phyloP scores from a whole-genome alignment of 495 filamentous ascomycete species.

The Friedmanniomyces endolithicus region DNA sequence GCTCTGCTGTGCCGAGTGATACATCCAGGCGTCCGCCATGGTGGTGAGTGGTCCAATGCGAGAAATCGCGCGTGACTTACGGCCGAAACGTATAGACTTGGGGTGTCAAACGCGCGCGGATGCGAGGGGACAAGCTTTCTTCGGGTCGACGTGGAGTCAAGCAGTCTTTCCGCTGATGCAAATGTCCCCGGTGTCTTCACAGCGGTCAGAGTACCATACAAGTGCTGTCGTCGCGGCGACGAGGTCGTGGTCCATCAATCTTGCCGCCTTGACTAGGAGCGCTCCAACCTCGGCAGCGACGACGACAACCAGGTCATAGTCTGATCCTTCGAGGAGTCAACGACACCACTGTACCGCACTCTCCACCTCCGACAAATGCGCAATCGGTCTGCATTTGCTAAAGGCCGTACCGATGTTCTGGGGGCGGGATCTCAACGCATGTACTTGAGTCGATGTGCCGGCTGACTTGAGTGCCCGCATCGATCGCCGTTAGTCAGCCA shows the following conservation, averaged over 20 bases:
- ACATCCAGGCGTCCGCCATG: slow-evolving; percentile 15
- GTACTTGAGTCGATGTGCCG: too few relatives aligned
- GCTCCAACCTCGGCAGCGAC: background rate
- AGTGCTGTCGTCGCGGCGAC: background rate
- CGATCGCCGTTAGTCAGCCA: too few relatives aligned
- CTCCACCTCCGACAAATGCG: background rate
- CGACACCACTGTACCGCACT: background rate
- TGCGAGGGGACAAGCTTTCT: background rate
- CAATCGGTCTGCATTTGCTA: background rate
- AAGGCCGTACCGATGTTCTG: background rate
- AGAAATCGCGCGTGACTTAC: background rate
- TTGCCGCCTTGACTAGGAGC: background rate
- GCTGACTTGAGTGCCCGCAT: too few relatives aligned
- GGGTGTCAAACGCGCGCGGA: too few relatives aligned
- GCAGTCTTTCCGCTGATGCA: background rate
- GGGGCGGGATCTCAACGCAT: background rate
- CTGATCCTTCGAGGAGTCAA: background rate
- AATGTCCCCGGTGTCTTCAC: background rate
- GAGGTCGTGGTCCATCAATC: background rate
- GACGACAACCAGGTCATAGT: background rate
- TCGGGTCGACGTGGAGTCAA: background rate
- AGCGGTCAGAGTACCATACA: too few relatives aligned
- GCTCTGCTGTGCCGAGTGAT: slow-evolving; percentile 1
- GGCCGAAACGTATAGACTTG: slow-evolving; percentile 1
- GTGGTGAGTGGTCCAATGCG: background rate